phyloP scores from a whole-genome alignment of 306 rosid species.

The Begonia peltatifolia region DNA sequence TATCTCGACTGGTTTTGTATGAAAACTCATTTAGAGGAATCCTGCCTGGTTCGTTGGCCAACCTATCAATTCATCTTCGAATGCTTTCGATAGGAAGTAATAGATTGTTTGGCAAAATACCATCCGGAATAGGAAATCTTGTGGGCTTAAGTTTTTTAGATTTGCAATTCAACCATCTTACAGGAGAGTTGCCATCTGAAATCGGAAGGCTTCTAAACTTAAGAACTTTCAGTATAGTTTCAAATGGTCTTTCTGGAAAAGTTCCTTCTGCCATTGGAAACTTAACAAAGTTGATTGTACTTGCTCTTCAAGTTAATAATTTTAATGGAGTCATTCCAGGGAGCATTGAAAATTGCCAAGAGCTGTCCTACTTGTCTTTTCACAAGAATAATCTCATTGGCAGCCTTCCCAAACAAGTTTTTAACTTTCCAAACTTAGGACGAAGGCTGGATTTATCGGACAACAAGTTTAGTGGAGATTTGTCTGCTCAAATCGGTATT shows the following conservation, averaged over 20 bases:
- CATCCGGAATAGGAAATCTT: conserved; percentile 40
- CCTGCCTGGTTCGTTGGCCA: conserved; percentile 56
- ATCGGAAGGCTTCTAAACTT: conserved; percentile 36
- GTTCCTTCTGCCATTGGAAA: conserved; percentile 50
- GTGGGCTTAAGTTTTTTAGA: conserved; percentile 39
- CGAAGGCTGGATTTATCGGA: conserved; percentile 38
- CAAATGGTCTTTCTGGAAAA: conserved; percentile 33
- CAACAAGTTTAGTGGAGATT: conserved; percentile 43
- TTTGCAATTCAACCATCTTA: conserved; percentile 35
- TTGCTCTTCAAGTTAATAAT: conserved; percentile 49
- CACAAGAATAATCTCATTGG: conserved; percentile 52
- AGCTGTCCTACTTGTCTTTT: conserved; percentile 40
- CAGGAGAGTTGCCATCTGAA: conserved; percentile 51
- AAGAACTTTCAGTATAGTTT: conserved; percentile 26
- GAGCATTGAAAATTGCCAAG: conserved; percentile 34
- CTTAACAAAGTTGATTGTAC: conserved; percentile 25
- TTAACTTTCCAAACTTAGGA: conserved; percentile 38
- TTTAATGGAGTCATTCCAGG: conserved; percentile 29
- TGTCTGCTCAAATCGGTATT: conserved; percentile 35
- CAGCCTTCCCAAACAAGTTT: conserved; percentile 36
- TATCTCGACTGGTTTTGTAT: too few species aligned
- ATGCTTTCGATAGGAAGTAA: conserved; percentile 19
- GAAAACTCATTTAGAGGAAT: conserved; percentile 25
- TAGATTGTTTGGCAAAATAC: conserved; percentile 43
- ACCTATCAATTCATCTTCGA: conserved; percentile 42